phyloP scores from a whole-genome alignment of 2,329 filamentous ascomycete genomes.

The Cercospora sp. region DNA sequence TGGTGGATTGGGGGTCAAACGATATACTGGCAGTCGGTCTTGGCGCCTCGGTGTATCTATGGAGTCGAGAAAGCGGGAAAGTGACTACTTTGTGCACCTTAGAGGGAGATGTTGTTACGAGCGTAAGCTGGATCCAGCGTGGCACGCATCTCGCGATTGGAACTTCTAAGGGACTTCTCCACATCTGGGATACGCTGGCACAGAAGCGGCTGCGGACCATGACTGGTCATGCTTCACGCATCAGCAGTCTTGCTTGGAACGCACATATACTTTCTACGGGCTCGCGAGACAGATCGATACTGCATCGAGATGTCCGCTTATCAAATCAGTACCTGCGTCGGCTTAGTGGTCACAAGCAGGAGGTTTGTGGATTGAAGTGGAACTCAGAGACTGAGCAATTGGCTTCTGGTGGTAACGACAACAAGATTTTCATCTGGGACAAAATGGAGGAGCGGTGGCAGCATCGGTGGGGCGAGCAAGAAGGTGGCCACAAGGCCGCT shows the following conservation, averaged over 20 bases:
- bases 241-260: slow-evolving; percentile 95
- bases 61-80: slow-evolving; percentile 87
- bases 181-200: slow-evolving; percentile 95
- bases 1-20: slow-evolving; percentile 96
- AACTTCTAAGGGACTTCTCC: slow-evolving; percentile 88
- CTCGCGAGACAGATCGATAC: slow-evolving; percentile 88
- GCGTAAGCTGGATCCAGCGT: slow-evolving; percentile 94
- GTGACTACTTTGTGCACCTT: slow-evolving; percentile 94
- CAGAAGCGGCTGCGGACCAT: slow-evolving; percentile 85
- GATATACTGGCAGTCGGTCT: slow-evolving; percentile 92
- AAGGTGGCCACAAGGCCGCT: slow-evolving; percentile 90
- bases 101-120: slow-evolving; percentile 90
- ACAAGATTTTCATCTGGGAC: slow-evolving; percentile 98
- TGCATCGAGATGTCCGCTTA: slow-evolving; percentile 90
- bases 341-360: slow-evolving; percentile 92
- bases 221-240: slow-evolving; percentile 91
- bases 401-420: slow-evolving; percentile 95
- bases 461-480: slow-evolving; percentile 93
- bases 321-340: slow-evolving; percentile 87
- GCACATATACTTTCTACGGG: slow-evolving; percentile 96
- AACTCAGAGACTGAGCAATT: slow-evolving; percentile 94
- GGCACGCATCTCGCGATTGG: slow-evolving; percentile 95
- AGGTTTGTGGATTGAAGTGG: slow-evolving; percentile 96
- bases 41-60: slow-evolving; percentile 94
- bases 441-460: slow-evolving; percentile 88